These are phyloP conservation scores for Pichia sp. DNA, from an alignment of 1,139 yeast species.

Conservation along the genomic window DNA sequence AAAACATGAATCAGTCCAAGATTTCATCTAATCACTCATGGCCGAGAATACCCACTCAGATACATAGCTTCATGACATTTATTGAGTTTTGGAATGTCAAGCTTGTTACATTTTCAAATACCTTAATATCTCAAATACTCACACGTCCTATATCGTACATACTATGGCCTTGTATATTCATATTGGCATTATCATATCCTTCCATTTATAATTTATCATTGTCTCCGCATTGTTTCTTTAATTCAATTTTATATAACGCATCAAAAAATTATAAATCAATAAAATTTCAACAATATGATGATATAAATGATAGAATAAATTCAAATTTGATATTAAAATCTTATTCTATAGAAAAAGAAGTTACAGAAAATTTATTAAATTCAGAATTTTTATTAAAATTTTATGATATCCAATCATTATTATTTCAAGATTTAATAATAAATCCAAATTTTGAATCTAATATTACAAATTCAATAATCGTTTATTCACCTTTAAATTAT, in stretches of 20 bases:
- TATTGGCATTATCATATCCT: constrained; percentile 49
- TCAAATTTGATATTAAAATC: constrained; percentile 23
- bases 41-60: too few relatives aligned
- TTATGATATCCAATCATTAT: constrained; percentile 28
- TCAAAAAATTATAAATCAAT: constrained; percentile 14
- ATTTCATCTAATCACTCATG: too few relatives aligned
- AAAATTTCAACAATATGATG: neutral
- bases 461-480: constrained; percentile 14
- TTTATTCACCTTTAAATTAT: constrained; percentile 34
- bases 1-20: too few relatives aligned
- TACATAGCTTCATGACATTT: too few relatives aligned
- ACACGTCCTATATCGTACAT: constrained; percentile 39
- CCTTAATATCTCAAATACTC: constrained; percentile 27
- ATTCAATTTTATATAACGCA: constrained; percentile 10
- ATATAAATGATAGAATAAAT: neutral
- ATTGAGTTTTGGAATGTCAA: too few relatives aligned
- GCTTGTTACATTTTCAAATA: neutral
- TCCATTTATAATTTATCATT: constrained; percentile 33
- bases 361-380: constrained; percentile 26
- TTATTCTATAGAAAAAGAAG: constrained; percentile 9
- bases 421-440: constrained; percentile 22
- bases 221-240: constrained; percentile 17
- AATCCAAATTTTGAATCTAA: neutral
- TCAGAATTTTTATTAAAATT: constrained; percentile 31
- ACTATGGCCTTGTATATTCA: constrained; percentile 44